Percentiles rank a stretch among this genome's conserved stretches.
Conservation (phyloP, 345 rosid genomes). For the Euphorbia peplus region DNA sequence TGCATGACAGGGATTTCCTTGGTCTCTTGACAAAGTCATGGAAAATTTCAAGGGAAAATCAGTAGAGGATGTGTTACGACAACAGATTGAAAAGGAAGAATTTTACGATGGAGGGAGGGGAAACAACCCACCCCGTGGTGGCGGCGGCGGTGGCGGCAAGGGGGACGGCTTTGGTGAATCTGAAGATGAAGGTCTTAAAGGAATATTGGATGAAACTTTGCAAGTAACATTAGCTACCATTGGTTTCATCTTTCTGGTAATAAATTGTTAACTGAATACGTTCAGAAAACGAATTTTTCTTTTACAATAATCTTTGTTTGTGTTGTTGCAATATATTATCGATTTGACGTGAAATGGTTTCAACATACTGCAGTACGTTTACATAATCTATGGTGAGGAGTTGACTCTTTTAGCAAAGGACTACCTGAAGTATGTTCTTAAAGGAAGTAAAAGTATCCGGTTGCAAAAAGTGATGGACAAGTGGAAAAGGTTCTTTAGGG, state of each 20-base stretch:
- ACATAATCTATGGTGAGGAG: constrained; percentile 71
- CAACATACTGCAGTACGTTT: constrained; percentile 62
- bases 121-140: constrained; percentile 21
- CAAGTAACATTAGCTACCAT: constrained; percentile 31
- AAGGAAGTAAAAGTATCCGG: constrained; percentile 57
- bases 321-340: background rate
- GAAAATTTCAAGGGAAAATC: constrained; percentile 25
- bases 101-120: constrained; percentile 29
- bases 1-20: constrained; percentile 46
- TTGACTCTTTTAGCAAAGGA: constrained; percentile 59
- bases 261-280: background rate
- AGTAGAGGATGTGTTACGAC: constrained; percentile 25
- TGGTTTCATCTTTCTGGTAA: constrained; percentile 31
- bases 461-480: constrained; percentile 46
- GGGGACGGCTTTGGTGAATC: constrained; percentile 25
- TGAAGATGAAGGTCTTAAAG: constrained; percentile 22
- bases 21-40: constrained; percentile 30
- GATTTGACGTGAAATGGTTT: background rate
- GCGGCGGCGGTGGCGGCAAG: constrained; percentile 17
- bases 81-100: constrained; percentile 23
- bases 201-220: constrained; percentile 24
- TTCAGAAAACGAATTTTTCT: background rate
- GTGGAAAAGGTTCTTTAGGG: constrained; percentile 37
- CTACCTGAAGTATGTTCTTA: constrained; percentile 52
- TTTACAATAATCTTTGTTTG: background rate